These are phyloP conservation scores for Meyerozyma sp. DNA, from an alignment of 1,139 yeast genomes.

Conservation along the genomic window DNA sequence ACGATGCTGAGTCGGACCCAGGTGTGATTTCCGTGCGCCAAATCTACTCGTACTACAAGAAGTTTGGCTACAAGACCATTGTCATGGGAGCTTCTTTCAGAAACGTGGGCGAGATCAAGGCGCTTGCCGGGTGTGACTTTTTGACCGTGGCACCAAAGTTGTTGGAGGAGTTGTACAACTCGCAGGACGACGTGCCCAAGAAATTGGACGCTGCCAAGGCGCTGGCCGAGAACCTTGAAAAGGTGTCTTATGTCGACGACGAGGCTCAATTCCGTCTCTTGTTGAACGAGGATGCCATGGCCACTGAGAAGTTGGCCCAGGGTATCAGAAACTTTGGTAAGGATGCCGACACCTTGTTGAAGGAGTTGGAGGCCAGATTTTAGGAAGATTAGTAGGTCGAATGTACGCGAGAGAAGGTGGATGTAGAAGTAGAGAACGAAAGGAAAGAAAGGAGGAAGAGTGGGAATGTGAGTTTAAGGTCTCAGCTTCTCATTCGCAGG, in stretches of 20 bases:
- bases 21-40: slow-evolving; percentile 89
- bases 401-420: too few species aligned
- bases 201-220: slow-evolving; percentile 64
- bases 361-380: slow-evolving; percentile 71
- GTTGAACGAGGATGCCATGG: slow-evolving; percentile 96
- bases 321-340: slow-evolving; percentile 98
- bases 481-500: too few species aligned
- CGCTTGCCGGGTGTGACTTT: slow-evolving; percentile 95
- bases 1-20: slow-evolving; percentile 80
- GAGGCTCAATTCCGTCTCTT: slow-evolving; percentile 89
- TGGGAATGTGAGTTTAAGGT: too few species aligned
- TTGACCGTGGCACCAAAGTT: slow-evolving; percentile 93
- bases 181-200: slow-evolving; percentile 74
- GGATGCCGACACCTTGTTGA: slow-evolving; percentile 83
- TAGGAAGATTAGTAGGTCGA: slow-evolving; percentile 14
- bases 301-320: slow-evolving; percentile 94
- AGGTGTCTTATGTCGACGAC: slow-evolving; percentile 77
- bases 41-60: slow-evolving; percentile 97
- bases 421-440: too few species aligned
- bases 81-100: slow-evolving; percentile 99
- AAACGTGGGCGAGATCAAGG: slow-evolving; percentile 93
- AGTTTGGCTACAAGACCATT: slow-evolving; percentile 91
- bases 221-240: slow-evolving; percentile 48
- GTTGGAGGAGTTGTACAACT: slow-evolving; percentile 82
- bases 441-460: too few species aligned